A percentile compares a stretch with the other conserved stretches of the same genome.
phyloP scores from a whole-genome alignment of 345 rosid genomes.

The Syzygium oleosum region DNA sequence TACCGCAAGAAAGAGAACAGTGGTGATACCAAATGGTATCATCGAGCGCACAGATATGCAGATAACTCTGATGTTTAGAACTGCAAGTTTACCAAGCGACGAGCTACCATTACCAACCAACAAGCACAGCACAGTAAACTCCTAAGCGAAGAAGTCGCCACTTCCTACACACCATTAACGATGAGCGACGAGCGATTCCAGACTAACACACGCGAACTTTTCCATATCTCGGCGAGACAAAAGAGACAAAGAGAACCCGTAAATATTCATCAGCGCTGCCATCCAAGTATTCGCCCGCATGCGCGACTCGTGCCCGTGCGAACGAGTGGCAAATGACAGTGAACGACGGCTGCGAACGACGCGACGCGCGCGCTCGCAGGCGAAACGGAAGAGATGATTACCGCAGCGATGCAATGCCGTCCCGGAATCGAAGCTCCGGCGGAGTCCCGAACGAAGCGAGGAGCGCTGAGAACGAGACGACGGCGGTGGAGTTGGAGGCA shows the following conservation, averaged over 20 bases:
- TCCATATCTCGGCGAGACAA: neutral
- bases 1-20: neutral
- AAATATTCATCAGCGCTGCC: neutral
- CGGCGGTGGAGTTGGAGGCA: neutral
- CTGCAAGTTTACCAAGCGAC: neutral
- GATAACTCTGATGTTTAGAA: neutral
- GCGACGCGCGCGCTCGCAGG: neutral
- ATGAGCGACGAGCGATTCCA: neutral
- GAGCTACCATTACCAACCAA: neutral
- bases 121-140: neutral
- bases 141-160: neutral
- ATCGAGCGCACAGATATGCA: neutral
- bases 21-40: neutral
- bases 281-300: neutral
- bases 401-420: neutral
- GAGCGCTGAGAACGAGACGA: neutral
- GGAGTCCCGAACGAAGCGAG: neutral
- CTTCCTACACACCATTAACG: neutral
- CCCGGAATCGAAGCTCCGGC: neutral
- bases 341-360: neutral
- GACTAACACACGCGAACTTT: neutral
- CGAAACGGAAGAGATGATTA: neutral
- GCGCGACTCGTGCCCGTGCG: neutral
- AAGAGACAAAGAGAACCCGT: neutral
- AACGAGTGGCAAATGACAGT: neutral